A percentile compares a stretch with the other conserved stretches of the same genome.
Conservation (phyloP, 768 basidiomycete species). For the Suillus discolor region DNA sequence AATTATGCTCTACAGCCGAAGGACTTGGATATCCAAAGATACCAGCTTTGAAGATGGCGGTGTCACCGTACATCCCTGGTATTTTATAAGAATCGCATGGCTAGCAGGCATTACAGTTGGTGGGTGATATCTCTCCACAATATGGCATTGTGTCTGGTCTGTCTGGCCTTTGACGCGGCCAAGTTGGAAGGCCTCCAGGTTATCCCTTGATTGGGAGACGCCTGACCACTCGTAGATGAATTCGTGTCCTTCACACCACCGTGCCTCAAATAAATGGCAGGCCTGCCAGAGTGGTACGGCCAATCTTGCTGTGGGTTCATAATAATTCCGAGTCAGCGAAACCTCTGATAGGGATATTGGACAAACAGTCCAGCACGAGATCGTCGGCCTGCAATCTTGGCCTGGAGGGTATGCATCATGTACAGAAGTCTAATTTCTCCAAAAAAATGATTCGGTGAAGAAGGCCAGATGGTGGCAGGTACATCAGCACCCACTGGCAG, state of each 20-base stretch:
- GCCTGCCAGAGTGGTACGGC: not conserved
- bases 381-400: not conserved
- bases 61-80: too few species aligned
- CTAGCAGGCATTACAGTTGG: not conserved
- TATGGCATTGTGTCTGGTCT: not conserved
- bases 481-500: not conserved
- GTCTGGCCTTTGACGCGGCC: not conserved
- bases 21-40: not conserved
- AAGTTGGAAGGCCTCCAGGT: not conserved
- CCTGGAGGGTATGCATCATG: not conserved
- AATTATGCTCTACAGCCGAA: too few species aligned
- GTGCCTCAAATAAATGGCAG: not conserved
- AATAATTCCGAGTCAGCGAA: not conserved
- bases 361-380: too few species aligned
- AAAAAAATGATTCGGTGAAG: too few species aligned
- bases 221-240: not conserved
- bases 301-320: not conserved
- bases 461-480: slow-evolving; percentile 3
- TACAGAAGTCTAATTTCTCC: not conserved
- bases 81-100: not conserved
- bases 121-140: not conserved
- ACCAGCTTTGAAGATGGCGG: not conserved
- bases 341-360: not conserved
- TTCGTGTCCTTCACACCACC: not conserved
- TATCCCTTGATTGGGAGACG: not conserved